These are phyloP conservation scores for Trichoderma hamatum DNA, from an alignment of 2,329 filamentous ascomycete species.

Conservation along the genomic window DNA sequence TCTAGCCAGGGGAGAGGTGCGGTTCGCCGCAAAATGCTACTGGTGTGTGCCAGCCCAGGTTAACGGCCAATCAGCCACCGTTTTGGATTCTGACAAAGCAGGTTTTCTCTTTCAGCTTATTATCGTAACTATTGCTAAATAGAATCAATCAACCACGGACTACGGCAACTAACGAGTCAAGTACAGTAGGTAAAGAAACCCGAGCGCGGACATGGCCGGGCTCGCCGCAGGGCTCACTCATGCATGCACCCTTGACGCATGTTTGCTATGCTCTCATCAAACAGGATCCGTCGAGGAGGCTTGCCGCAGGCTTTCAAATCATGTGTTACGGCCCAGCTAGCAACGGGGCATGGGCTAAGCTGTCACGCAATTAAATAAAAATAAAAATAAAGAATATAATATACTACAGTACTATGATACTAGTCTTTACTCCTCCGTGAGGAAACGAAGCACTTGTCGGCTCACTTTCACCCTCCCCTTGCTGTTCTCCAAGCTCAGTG, in stretches of 20 bases:
- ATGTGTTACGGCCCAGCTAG: not conserved
- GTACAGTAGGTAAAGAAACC: not conserved
- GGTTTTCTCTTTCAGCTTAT: not conserved
- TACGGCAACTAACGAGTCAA: not conserved
- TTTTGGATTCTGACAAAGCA: not conserved
- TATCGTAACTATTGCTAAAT: not conserved
- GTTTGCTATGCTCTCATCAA: not conserved
- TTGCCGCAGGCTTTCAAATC: conserved; percentile 6
- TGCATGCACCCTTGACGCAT: not conserved
- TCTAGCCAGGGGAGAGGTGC: not conserved
- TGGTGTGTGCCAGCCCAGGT: not conserved
- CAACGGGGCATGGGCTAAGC: not conserved
- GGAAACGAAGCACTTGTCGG: not conserved
- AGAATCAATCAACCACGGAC: not conserved
- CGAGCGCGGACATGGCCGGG: not conserved
- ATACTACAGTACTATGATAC: not conserved
- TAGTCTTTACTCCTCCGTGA: conserved; percentile 2
- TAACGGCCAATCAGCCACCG: not conserved
- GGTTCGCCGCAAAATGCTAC: not conserved
- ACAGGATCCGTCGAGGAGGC: not conserved
- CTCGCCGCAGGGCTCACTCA: not conserved
- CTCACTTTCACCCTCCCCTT: not conserved
- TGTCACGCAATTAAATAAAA: not conserved
- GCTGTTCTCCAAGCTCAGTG: not conserved
- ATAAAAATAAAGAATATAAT: not conserved